Base-by-base conservation (phyloP, 164 flowering plant species). In the Sedum album region DNA sequence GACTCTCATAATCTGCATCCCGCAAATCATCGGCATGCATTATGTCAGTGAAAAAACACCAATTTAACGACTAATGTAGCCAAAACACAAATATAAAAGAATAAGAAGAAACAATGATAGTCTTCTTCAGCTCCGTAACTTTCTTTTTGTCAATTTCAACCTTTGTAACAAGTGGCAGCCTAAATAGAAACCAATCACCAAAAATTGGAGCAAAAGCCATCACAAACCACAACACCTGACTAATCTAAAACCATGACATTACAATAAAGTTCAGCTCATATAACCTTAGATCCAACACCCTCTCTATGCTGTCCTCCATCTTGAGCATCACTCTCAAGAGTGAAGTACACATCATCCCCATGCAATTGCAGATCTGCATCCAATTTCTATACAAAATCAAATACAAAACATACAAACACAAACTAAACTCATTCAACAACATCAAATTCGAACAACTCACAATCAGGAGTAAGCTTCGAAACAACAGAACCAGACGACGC, bases 291-390 rank as follows among this genome's bases (percentile, higher is more conserved):
- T 21, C 46, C 67, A 26, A n/a, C 15, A 3, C 67, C 26, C 18
- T 36, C 67, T 13, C 15, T 65, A 26, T 57, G 62, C 62, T 11
- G 15, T 28, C 61, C 78, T 5, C 71, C 83, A 41, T 80, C 83
- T 66, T 77, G 83, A 5, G 74, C 70, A 69, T 75, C 67, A 74
- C 73, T 82, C 63, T 91, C 97, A 38, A 94, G 78, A 10, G 98
- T 85, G 68, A 82, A 89, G 74, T 92, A 95, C 35, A 92, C 86
- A 72, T 95, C 98, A 75, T 89, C 98, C 11, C 86, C 93, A 66
- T 92, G 96, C 79, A 95, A 76, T 79, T 89, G 93, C 85, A 95
- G 83, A 87, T 89, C 99, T 95, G 77, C 26, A 66, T 25, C 4
- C 30, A 61, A 2, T 6, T 17, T 20, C 48, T 36, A 61, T 15